Evolutionary conservation across 2,329 filamentous ascomycete species (phyloP), one percentile per base, ranked within the genome.

Genomic region (Tolypocladium tropicale): DNA sequence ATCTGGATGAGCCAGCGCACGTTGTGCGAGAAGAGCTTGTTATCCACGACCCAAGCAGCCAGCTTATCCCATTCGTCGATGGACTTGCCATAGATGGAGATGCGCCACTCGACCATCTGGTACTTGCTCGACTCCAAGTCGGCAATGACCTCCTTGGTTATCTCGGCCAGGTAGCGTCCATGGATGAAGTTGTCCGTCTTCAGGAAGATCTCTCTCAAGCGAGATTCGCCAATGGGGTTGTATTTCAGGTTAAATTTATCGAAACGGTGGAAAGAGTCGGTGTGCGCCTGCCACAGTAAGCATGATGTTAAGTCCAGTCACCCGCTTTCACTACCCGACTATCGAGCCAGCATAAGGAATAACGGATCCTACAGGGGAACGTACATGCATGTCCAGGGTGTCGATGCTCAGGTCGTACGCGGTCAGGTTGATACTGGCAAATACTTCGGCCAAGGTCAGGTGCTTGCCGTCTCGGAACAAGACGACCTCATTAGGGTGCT

Each of bases 211-310:
- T 94, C 96, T 65, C 94, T 85, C 56, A 99, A 76, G 55, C 94
- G 86, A 48, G 94, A 97, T 73, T 99, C 94, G 53, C 94, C 94
- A 59, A 99, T 86, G 1, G 94, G 94, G 64, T 99, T 99, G 70
- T 99, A 99, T 70, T 99, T 99, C 56, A 99, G 78, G 69, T 99
- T 99, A 80, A 99, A 99, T 72, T 99, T 99, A 77, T 99, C 94
- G 69, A 99, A 99, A 4, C 94, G 89, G 72, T 99, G 94, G 75
- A 99, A 99, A 0, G 90, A 95, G 72, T 99, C 94, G 12, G 90
- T 96, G 68, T 99, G 94, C 28, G 94, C 93, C 86, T 90, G 52
- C 6, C 30, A 11, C 7, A 50, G 55, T 62, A 39, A 64, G 55
- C 34, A 12, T 32, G 16, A 12, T 49, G 18, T 18, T 10, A 25